Evolutionary conservation across 2,329 filamentous ascomycete genomes (phyloP), one percentile per base, ranked within the genome.

Genomic region (Alternaria sp.): DNA sequence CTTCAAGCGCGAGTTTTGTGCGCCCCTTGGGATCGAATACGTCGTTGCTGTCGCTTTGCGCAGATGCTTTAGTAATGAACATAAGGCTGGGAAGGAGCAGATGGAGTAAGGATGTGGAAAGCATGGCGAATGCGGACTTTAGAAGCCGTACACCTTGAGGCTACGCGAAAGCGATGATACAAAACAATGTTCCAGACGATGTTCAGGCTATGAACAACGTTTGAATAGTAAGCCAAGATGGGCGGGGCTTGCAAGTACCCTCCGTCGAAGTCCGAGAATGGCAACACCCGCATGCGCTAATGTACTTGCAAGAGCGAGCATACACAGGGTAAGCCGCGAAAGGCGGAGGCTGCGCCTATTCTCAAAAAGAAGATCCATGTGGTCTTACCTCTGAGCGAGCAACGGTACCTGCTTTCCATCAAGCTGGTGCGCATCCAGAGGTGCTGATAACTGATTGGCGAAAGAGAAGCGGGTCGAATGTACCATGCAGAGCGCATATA

Each of bases 1-100:
- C 75, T 21, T 77, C 71, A 2, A 84, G 71, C 4, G 81, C 82
- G 9, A 74, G 63, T 20, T 74, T 60, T 4, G 76, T 75, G 30
- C 75, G 74, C 41, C 63, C 59, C 9, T 60, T 70, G 10, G 75
- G 69, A 50, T 73, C 64, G n/a, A 61, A 60, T n/a, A 67, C 23
- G 2, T 37, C 62, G 44, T 66, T 55, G 45, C 62, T 54, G 20
- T 51, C 10, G 26, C 67, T 73, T 69, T 73, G 68, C 20, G 72
- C 67, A 20, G 23, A 72, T 5, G 51, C 47, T 55, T 75, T 75
- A 73, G 73, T 54, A 18, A 70, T 33, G 49, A 70, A 28, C 15
- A 65, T 20, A 25, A 65, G 26, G 37, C 65, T 56, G 5, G 74
- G 54, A 15, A 73, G 44, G 11, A 69, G 23, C 21, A 61, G 63